Evolutionary conservation across 73 alveolate species (phyloP), one percentile per base, ranked within the genome.

Genomic region (Uronychia binucleata): DNA sequence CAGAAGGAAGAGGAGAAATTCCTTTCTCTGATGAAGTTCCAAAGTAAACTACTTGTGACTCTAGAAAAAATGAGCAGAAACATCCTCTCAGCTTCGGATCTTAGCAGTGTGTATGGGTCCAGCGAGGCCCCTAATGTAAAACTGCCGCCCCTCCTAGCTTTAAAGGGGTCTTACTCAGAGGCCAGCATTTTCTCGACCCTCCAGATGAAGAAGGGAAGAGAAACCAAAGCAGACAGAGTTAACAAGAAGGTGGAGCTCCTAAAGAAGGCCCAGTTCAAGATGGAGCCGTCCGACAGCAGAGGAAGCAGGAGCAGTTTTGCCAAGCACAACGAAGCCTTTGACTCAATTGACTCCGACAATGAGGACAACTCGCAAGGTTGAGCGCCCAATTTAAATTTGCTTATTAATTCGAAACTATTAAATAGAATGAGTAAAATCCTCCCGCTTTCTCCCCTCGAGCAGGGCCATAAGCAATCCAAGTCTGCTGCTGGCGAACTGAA

Each of bases 1-100:
- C 67, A 46, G 77, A 77, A 75, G 19, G 89, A 85, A 31, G 95
- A 89, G 25, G 92, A 90, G 32, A 77, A 91, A 57, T 90, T 90
- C 88, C 58, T 90, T 0, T 90, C 84, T n/a, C 33, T 46, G 26
- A 74, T 57, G 26, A 80, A 75, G 34, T 31, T 74, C n/a, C n/a
- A 77, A 74, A 82, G 88, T 34, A n/a, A 28, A 19, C 19, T 46
- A 5, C 19, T 46, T 5, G 19, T 11, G 5, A 19, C n/a, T 11
- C 19, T 46, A 46, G 67, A 46, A 19, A 46, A 46, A 46, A n/a
- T n/a, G n/a, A 46, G 67, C 19, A 46, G 67, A 46, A 46, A 46
- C 67, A 11, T 46, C n/a, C 19, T 46, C 67, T 46, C 67, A 46
- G 67, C 67, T 19, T 46, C 67, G 67, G 67, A 46, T 46, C 5